These are phyloP conservation scores for Penicillium decumbens DNA, from an alignment of 2,329 filamentous ascomycete species.

Conservation along the genomic window DNA sequence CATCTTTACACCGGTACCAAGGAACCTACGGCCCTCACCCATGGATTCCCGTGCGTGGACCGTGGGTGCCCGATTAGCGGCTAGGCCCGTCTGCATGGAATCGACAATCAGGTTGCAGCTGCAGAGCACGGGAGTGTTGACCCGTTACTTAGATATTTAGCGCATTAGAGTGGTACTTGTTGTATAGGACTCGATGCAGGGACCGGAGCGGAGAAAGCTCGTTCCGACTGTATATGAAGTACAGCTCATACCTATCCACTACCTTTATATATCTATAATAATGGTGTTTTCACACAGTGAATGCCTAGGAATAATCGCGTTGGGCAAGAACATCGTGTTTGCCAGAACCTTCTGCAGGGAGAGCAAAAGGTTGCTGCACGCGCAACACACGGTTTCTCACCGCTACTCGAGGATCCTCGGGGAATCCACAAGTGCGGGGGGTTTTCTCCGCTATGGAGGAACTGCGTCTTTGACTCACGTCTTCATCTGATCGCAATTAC, in stretches of 20 bases:
- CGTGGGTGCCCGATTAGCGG: constrained; percentile 15
- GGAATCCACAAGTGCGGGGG: constrained; percentile 14
- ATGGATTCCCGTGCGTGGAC: constrained; percentile 2
- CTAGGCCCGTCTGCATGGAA: constrained; percentile 15
- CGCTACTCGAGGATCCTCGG: constrained; percentile 19
- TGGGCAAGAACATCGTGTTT: not conserved
- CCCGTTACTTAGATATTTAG: not conserved
- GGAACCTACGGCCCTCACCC: constrained; percentile 16
- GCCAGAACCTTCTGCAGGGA: not conserved
- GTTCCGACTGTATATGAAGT: not conserved
- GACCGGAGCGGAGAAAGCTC: not conserved
- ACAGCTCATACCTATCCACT: not conserved
- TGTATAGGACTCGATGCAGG: not conserved
- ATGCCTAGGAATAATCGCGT: not conserved
- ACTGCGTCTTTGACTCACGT: constrained; percentile 6
- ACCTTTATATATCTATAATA: too few relatives aligned
- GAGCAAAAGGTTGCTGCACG: constrained; percentile 4
- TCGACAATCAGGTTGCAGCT: constrained; percentile 3
- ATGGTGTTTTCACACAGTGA: too few relatives aligned
- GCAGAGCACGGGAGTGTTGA: not conserved
- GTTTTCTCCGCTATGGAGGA: constrained; percentile 10
- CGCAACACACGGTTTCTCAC: constrained; percentile 21
- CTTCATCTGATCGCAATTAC: not conserved
- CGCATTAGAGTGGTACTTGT: not conserved
- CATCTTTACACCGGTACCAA: constrained; percentile 29